Percentiles rank a stretch among this genome's conserved stretches.
Conservation (phyloP, 164 flowering plant species). For the Taxillus chinensis region DNA sequence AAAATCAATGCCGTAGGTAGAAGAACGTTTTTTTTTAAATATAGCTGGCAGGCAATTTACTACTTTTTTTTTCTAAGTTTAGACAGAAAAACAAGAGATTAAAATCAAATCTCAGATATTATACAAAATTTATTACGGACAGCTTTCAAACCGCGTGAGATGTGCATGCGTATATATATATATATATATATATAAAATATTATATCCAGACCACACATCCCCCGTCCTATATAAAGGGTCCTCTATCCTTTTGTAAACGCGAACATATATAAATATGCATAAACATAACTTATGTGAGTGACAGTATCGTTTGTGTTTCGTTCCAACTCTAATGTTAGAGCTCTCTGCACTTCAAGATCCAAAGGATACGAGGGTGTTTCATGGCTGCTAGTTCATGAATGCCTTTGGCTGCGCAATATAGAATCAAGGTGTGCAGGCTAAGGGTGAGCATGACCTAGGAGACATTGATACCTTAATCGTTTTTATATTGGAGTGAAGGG, state of each 20-base stretch:
- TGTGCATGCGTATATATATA: too few relatives aligned
- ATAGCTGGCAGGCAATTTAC: too few relatives aligned
- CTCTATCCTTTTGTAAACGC: background rate
- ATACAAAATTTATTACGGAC: background rate
- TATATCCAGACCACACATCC: background rate
- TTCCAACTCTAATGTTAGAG: background rate
- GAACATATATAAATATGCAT: background rate
- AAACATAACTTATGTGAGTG: background rate
- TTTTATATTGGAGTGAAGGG: slow-evolving; percentile 1
- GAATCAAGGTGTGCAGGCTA: background rate
- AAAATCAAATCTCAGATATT: background rate
- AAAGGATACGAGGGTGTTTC: background rate
- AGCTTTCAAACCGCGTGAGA: background rate
- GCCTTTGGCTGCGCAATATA: background rate
- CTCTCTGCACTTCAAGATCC: background rate
- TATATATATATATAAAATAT: background rate
- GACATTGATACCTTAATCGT: background rate
- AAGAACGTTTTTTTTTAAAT: too few relatives aligned
- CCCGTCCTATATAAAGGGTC: background rate
- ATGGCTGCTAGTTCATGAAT: slow-evolving; percentile 2
- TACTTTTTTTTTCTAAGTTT: background rate
- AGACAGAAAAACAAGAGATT: background rate
- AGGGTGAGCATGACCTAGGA: slow-evolving; percentile 1
- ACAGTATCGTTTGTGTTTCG: background rate
- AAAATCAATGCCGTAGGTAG: too few relatives aligned